Conservation (phyloP, 2,329 filamentous ascomycete species). For the Beauveria sp. region DNA sequence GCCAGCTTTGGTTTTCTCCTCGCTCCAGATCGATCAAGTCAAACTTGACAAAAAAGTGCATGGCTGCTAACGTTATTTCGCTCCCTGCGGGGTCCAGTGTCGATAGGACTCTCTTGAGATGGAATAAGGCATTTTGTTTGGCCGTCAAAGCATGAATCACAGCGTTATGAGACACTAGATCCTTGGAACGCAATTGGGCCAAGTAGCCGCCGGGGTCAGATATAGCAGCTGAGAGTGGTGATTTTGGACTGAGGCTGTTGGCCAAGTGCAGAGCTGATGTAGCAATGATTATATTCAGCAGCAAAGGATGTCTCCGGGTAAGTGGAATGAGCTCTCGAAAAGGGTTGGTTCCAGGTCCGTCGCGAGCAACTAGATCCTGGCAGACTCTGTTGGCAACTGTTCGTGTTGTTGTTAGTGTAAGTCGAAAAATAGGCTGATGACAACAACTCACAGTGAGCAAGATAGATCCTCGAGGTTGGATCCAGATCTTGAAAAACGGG, state of each 20-base stretch:
- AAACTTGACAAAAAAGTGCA: constrained; percentile 45
- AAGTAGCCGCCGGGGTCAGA: constrained; percentile 30
- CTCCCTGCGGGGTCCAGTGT: constrained; percentile 32
- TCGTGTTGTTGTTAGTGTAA: constrained; percentile 18
- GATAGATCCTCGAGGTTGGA: constrained; percentile 36
- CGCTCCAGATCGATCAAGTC: constrained; percentile 41
- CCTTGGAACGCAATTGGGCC: constrained; percentile 28
- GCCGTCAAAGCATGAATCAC: constrained; percentile 39
- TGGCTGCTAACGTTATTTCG: constrained; percentile 39
- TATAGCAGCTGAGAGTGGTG: constrained; percentile 23
- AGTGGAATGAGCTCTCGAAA: constrained; percentile 42
- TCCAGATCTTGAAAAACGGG: constrained; percentile 48
- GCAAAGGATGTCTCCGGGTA: constrained; percentile 35
- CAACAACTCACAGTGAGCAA: constrained; percentile 40
- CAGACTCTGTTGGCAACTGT: constrained; percentile 41
- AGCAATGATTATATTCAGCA: constrained; percentile 41
- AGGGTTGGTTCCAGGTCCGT: constrained; percentile 37
- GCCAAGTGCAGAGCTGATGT: constrained; percentile 43
- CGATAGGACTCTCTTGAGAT: constrained; percentile 32
- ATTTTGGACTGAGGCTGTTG: constrained; percentile 31
- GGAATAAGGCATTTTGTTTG: constrained; percentile 38
- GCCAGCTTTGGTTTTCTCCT: constrained; percentile 34
- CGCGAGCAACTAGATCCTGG: constrained; percentile 44
- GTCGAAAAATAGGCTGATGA: not conserved
- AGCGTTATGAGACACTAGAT: constrained; percentile 30